Percentiles rank a stretch among this genome's conserved stretches.
These are phyloP conservation scores for Saccharomycopsis crataegensis DNA, from an alignment of 1,139 yeast species.

Conservation along the genomic window DNA sequence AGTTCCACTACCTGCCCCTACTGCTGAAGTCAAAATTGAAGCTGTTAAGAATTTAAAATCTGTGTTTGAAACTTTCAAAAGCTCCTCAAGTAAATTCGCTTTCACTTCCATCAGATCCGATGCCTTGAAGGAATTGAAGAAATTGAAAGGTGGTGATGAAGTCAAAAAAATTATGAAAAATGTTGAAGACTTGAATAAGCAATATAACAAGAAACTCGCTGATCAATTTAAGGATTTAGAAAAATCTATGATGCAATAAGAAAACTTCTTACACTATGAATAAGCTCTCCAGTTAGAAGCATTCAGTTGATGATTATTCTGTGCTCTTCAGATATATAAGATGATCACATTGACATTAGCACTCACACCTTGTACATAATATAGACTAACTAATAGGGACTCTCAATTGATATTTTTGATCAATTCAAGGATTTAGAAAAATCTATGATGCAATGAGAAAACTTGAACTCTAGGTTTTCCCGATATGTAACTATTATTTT, in stretches of 20 bases:
- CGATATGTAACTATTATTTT: no score
- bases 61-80: conserved; percentile 56
- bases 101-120: conserved; percentile 58
- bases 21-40: conserved; percentile 59
- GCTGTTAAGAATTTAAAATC: conserved; percentile 54
- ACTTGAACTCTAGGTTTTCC: no score
- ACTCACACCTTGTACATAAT: no score
- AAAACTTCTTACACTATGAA: neutral
- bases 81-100: conserved; percentile 45
- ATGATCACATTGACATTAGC: no score
- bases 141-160: conserved; percentile 48
- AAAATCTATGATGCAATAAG: conserved; percentile 30
- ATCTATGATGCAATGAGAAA: conserved; percentile 24
- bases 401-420: conserved; percentile 25
- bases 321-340: no score
- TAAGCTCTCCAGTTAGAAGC: no score
- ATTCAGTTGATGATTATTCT: no score
- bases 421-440: conserved; percentile 56
- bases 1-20: conserved; percentile 68
- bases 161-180: conserved; percentile 47
- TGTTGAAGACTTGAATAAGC: conserved; percentile 63
- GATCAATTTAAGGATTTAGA: conserved; percentile 57
- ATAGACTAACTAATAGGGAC: no score
- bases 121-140: conserved; percentile 50
- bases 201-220: conserved; percentile 49